phyloP scores from a whole-genome alignment of 495 filamentous ascomycete species.

The Penicillium tannophilum region DNA sequence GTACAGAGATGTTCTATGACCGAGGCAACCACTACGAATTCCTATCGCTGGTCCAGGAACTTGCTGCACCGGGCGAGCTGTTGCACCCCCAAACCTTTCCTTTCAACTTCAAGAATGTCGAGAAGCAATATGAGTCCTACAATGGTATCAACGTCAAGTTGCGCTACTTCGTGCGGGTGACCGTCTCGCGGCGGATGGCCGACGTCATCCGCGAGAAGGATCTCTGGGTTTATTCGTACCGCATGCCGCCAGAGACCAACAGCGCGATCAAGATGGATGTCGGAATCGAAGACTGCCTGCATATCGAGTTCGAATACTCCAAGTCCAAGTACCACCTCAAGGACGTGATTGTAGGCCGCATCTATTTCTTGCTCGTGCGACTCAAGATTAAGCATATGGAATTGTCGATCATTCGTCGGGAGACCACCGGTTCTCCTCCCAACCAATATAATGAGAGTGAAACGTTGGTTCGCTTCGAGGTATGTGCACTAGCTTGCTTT shows the following conservation, averaged over 20 bases:
- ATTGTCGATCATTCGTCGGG: constrained; percentile 92
- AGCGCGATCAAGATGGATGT: constrained; percentile 99
- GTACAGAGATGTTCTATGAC: constrained; percentile 96
- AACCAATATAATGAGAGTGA: constrained; percentile 99
- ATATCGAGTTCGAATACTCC: constrained; percentile 99
- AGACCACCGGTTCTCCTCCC: constrained; percentile 97
- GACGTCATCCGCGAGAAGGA: constrained; percentile 99
- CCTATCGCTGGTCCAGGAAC: constrained; percentile 90
- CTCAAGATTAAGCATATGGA: constrained; percentile 99
- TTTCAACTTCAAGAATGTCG: constrained; percentile 99
- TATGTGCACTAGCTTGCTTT: constrained; percentile 39
- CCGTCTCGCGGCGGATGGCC: constrained; percentile 93
- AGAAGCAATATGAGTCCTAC: constrained; percentile 99
- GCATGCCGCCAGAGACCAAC: constrained; percentile 97
- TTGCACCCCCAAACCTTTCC: constrained; percentile 98
- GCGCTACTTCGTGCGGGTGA: constrained; percentile 97
- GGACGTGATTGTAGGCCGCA: constrained; percentile 97
- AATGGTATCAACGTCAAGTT: constrained; percentile 99
- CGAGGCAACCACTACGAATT: constrained; percentile 99
- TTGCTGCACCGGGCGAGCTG: constrained; percentile 93
- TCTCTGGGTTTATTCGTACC: constrained; percentile 99
- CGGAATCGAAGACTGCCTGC: constrained; percentile 97
- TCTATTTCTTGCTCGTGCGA: constrained; percentile 97
- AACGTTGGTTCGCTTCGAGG: constrained; percentile 96
- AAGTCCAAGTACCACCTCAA: constrained; percentile 99